Conservation (phyloP, 192 early-diverging fungal species). For the Coemansia sp. region DNA sequence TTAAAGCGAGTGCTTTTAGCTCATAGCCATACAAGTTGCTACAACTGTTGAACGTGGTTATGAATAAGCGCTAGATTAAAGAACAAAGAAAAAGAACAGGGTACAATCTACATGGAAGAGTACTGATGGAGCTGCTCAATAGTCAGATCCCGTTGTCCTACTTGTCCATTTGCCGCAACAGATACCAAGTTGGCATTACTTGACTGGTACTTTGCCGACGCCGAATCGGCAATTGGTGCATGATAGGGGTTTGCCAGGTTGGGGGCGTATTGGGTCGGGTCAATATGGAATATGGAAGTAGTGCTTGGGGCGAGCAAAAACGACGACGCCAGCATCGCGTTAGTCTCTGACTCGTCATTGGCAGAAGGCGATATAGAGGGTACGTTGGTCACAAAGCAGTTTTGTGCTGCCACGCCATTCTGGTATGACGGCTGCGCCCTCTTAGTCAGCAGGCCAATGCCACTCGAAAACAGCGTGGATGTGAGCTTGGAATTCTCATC, state of each 20-base stretch:
- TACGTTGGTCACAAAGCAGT: neutral
- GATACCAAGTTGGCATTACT: conserved; percentile 17
- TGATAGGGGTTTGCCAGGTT: neutral
- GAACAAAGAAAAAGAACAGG: neutral
- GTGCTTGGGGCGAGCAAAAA: conserved; percentile 12
- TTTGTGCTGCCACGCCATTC: neutral
- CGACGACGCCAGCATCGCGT: conserved; percentile 11
- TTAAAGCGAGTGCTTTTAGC: too few species aligned
- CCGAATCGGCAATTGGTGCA: conserved; percentile 8
- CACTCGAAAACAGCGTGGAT: neutral
- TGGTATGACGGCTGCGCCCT: neutral
- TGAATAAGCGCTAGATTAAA: neutral
- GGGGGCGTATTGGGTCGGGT: neutral
- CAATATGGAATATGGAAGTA: neutral
- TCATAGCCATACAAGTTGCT: neutral
- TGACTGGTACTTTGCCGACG: conserved; percentile 7
- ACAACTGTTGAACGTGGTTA: neutral
- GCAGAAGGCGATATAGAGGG: neutral
- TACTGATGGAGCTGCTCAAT: conserved; percentile 39
- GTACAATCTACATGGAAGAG: neutral
- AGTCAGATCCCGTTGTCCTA: conserved; percentile 43
- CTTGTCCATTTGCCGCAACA: conserved; percentile 25
- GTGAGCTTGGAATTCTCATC: neutral
- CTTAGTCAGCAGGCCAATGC: conserved; percentile 3
- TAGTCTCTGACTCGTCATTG: neutral